Base-by-base conservation (phyloP, 805 yeast genomes). In the Saccharomyces eubayanus region DNA sequence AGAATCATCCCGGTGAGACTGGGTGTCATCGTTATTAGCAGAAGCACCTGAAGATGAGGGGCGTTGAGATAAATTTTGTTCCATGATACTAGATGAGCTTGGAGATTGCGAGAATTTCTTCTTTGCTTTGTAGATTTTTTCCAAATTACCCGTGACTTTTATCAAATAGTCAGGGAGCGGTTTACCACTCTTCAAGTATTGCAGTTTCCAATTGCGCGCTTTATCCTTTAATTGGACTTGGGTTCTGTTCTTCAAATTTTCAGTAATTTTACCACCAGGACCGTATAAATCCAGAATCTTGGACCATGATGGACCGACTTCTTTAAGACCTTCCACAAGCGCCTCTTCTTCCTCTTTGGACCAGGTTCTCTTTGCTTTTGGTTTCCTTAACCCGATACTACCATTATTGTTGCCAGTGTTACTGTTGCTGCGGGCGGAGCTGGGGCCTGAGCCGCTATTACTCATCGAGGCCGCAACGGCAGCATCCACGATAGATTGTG, bases 141-240 rank as follows among this genome's bases (percentile, higher is more conserved):
- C 89, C 47, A 83, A 64, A 59, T 85, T 96, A 48, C 98, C 98
- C 1, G 98, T 92, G 21, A 92, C 98, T 57, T 85, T 83, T 52
- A 75, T 75, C 55, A 94, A 72, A 63, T 89, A 91, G 2, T 78
- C 83, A 0, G 99, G 99, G 2, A 92, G 80, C 9, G 87, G 85
- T 40, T 83, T 69, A 1, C 87, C 87, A 51, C 83, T 79, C 63
- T 89, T 87, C 55, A 90, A 72, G 66, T 85, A 89, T 59, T 84
- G 84, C 80, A 91, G 80, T 67, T 94, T 94, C 89, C 97, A 87
- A 66, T 94, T 94, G 59, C 99, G 79, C 0, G 98, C 98, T 67
- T 94, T 94, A 67, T 94, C 99, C 69, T 94, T 94, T 55, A 94
- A 76, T 67, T 94, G 99, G 16, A 92, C 89, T 63, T 90, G 96